A percentile compares a stretch with the other conserved stretches of the same genome.
Evolutionary conservation across 768 basidiomycete genomes (phyloP).

Genomic region (Pleurotus salmoneostramineus): DNA sequence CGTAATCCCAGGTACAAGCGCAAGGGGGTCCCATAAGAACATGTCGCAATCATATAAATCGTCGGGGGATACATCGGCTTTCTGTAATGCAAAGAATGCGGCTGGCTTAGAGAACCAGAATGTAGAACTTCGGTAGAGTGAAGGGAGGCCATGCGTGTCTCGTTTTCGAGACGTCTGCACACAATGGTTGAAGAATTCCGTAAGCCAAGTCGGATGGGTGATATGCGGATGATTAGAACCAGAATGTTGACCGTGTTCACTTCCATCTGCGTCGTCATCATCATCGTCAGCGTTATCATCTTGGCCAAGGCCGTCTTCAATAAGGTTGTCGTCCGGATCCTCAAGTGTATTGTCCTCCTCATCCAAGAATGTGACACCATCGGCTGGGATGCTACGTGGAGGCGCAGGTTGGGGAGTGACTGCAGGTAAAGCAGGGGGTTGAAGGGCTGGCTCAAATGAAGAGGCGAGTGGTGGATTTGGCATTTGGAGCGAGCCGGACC

Average conservation of each 20-base stretch:
- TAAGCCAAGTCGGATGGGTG: not conserved
- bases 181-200: not conserved
- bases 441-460: too few relatives aligned
- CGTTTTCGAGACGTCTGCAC: not conserved
- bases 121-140: not conserved
- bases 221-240: not conserved
- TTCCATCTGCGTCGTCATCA: not conserved
- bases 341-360: too few relatives aligned
- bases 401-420: too few relatives aligned
- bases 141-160: not conserved
- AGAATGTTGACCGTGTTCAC: not conserved
- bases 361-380: too few relatives aligned
- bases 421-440: too few relatives aligned
- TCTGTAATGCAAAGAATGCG: not conserved
- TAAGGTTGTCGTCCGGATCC: not conserved
- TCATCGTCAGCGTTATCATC: not conserved
- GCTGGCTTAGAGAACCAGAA: not conserved
- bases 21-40: not conserved
- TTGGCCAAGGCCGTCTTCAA: not conserved
- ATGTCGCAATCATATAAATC: not conserved
- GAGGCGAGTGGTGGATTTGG: too few relatives aligned
- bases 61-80: not conserved
- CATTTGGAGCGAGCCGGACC: too few relatives aligned
- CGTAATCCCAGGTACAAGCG: not conserved
- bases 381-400: too few relatives aligned